A percentile compares a stretch with the other conserved stretches of the same genome.
Conservation (phyloP, 495 filamentous ascomycete genomes). For the Cudoniella acicularis region DNA sequence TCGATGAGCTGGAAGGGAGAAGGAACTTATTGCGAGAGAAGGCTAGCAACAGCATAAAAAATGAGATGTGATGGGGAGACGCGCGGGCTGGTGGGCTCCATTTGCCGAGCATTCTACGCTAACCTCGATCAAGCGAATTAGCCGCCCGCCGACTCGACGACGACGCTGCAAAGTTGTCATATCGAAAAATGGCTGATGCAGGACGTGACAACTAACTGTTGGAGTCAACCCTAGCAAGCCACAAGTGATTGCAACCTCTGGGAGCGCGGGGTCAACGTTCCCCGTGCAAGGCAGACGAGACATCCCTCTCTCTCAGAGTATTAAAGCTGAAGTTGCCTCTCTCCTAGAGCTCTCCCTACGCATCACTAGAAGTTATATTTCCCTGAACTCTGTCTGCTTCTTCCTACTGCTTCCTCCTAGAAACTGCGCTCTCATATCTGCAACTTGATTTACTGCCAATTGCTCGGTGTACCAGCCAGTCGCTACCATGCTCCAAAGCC, state of each 20-base stretch:
- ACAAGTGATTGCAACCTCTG: neutral
- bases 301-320: neutral
- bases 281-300: neutral
- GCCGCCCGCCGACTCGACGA: neutral
- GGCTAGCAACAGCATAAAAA: too few species aligned
- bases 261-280: neutral
- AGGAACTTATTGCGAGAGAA: too few species aligned
- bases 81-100: neutral
- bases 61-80: neutral
- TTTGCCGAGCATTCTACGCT: neutral
- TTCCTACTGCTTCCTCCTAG: too few species aligned
- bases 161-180: neutral
- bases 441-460: too few species aligned
- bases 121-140: neutral
- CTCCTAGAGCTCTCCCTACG: too few species aligned
- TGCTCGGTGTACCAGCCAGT: neutral
- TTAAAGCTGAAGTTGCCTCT: too few species aligned
- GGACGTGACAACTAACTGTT: neutral
- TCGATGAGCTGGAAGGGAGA: too few species aligned
- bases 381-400: too few species aligned
- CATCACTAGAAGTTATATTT: too few species aligned
- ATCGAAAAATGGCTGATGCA: neutral
- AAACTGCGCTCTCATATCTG: neutral
- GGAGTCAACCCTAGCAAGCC: neutral
- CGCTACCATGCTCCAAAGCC: constrained; percentile 10